A percentile compares a stretch with the other conserved stretches of the same genome.
phyloP scores from a whole-genome alignment of 352 stramenopile species.

The Pythium folliculosum region DNA sequence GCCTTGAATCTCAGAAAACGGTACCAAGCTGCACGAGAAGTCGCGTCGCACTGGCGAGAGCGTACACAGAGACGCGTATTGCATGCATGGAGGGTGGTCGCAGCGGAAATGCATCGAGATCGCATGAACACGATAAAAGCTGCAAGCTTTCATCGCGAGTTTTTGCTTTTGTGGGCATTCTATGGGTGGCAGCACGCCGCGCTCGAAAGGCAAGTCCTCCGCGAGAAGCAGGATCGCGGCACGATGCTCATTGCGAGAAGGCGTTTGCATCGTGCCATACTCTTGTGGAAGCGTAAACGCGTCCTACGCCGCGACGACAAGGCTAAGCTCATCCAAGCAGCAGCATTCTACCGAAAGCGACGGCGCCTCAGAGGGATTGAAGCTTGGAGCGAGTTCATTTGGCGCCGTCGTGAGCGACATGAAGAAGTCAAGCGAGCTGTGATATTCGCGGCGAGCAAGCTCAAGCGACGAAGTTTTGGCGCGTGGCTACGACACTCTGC shows the following conservation, averaged over 20 bases:
- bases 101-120: neutral
- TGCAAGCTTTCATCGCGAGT: constrained; percentile 19
- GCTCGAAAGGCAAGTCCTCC: constrained; percentile 1
- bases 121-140: constrained; percentile 6
- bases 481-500: constrained; percentile 13
- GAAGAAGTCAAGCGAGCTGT: neutral
- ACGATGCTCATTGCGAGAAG: neutral
- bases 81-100: neutral
- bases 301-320: neutral
- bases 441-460: neutral
- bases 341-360: neutral
- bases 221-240: neutral
- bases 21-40: neutral
- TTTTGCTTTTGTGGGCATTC: constrained; percentile 16
- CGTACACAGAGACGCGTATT: neutral
- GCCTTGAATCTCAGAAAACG: neutral
- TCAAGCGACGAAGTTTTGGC: constrained; percentile 5
- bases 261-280: neutral
- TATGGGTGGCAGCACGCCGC: constrained; percentile 21
- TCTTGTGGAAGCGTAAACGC: neutral
- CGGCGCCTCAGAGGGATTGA: neutral
- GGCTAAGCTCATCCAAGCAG: neutral
- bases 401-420: neutral
- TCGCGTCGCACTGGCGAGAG: neutral
- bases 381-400: neutral